Base-by-base conservation (phyloP, 1,284 basidiomycete species). In the Anthracocystis setariae region DNA sequence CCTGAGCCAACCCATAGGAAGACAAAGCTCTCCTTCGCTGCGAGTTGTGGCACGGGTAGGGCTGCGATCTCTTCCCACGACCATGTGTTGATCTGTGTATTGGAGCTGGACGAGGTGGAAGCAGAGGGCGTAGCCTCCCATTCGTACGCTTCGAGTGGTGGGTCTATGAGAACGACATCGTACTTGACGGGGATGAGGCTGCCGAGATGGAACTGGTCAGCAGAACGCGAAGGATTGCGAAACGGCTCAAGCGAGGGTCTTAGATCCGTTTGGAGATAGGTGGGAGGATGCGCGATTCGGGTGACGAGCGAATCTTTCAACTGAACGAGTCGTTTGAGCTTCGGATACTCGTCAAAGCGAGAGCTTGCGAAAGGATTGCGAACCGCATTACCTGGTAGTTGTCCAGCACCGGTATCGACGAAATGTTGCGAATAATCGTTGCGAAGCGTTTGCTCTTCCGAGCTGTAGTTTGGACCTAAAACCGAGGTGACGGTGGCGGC, bases 1-100 rank as follows among this genome's bases (percentile, higher is more conserved):
- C 93, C 94, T 59, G 89, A 90, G 3, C 95, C 96, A 1, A 98
- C 94, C 95, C 96, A 98, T 51, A 99, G 86, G 81, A 97, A 95
- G 13, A 98, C 87, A 74, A 97, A 98, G 33, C 91, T 79, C 39
- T 82, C 79, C 32, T 95, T 94, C 0, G 93, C 90, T 0, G 92
- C 91, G 20, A 98, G 87, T 32, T 88, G 86, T 0, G 93, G 90
- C 45, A 98, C 87, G 0, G 93, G 93, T 1, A 97, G 85, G 13
- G 89, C 88, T 50, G 91, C 89, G 2, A 94, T 88, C 47, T 91
- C 87, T 35, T 90, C 88, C 92, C 92, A 98, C 1, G 89, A 88
- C 84, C 92, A 94, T 2, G 65, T 56, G 15, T 45, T 29, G 18
- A 5, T 13, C 17, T 38, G 2, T 20, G 4, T 13, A n/a, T 37